These are phyloP conservation scores for Fusarium verrucosum DNA, from an alignment of 2,329 filamentous ascomycete genomes.

Conservation along the genomic window DNA sequence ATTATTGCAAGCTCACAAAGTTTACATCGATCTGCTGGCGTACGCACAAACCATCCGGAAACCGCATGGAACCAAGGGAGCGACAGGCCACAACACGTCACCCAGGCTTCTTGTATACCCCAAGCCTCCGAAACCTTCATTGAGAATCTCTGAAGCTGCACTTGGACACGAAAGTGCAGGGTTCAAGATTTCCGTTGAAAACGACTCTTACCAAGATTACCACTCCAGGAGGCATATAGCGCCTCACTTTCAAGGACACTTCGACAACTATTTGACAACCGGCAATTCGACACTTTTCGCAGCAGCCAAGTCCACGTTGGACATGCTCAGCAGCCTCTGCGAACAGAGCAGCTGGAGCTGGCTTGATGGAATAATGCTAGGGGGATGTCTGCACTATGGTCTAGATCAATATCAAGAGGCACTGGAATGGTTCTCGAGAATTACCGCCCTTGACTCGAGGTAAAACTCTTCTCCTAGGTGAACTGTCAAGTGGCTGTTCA, in stretches of 20 bases:
- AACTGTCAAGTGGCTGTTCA: constrained; percentile 46
- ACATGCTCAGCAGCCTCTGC: constrained; percentile 77
- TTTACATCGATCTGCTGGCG: constrained; percentile 75
- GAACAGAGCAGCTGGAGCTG: constrained; percentile 85
- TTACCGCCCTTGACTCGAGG: constrained; percentile 65
- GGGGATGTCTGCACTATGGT: constrained; percentile 91
- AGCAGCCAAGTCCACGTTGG: constrained; percentile 72
- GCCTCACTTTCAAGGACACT: constrained; percentile 20
- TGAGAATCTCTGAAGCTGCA: constrained; percentile 20
- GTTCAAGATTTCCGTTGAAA: constrained; percentile 17
- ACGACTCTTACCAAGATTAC: constrained; percentile 20
- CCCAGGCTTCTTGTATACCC: constrained; percentile 65
- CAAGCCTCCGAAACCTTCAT: constrained; percentile 56
- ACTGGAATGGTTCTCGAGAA: constrained; percentile 76
- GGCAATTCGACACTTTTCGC: constrained; percentile 54
- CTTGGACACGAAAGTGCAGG: constrained; percentile 4
- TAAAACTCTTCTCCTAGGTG: constrained; percentile 50
- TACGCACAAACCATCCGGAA: constrained; percentile 70
- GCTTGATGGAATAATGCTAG: constrained; percentile 91
- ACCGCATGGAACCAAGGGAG: constrained; percentile 52
- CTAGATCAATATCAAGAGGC: constrained; percentile 84
- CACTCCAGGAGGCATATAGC: constrained; percentile 13
- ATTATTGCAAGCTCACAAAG: constrained; percentile 74
- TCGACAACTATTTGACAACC: constrained; percentile 23
- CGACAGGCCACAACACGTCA: constrained; percentile 51